Evolutionary conservation across 176 grass and related monocot genomes (phyloP).

Genomic region (Miscanthus lutarioriparius): DNA sequence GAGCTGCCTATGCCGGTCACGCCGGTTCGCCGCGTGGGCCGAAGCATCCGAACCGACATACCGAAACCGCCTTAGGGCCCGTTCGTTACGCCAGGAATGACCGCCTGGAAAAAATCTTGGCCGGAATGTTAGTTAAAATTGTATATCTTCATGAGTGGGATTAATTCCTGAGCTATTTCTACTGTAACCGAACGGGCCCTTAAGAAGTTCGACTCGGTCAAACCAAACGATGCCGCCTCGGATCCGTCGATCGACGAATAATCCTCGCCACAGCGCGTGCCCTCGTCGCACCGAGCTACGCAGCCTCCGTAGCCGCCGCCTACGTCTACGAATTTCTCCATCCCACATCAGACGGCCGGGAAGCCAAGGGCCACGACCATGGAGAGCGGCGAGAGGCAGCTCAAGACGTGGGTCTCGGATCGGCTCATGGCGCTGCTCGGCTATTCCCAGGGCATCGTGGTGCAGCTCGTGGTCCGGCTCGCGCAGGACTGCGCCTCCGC

Average conservation of each 20-base stretch:
- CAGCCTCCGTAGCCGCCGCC: neutral
- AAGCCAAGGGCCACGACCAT: neutral
- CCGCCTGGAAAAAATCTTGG: no score
- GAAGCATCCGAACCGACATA: neutral
- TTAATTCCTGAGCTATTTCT: no score
- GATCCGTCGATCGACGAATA: neutral
- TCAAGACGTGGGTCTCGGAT: slow-evolving; percentile 52
- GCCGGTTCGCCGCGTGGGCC: no score
- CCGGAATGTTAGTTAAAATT: no score
- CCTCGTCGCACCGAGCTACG: neutral
- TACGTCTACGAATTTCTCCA: neutral
- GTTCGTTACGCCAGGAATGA: no score
- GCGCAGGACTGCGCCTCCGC: slow-evolving; percentile 38
- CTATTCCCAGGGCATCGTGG: slow-evolving; percentile 28
- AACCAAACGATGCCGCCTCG: neutral
- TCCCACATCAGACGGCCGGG: neutral
- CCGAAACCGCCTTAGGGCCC: neutral
- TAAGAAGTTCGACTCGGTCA: neutral
- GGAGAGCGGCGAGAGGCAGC: slow-evolving; percentile 9
- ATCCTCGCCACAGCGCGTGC: neutral
- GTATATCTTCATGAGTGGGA: no score
- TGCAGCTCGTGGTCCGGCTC: slow-evolving; percentile 35
- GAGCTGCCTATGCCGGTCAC: no score
- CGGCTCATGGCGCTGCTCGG: slow-evolving; percentile 39
- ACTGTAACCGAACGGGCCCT: no score